phyloP scores from a whole-genome alignment of 345 rosid genomes.

The Schrenkiella parvula region DNA sequence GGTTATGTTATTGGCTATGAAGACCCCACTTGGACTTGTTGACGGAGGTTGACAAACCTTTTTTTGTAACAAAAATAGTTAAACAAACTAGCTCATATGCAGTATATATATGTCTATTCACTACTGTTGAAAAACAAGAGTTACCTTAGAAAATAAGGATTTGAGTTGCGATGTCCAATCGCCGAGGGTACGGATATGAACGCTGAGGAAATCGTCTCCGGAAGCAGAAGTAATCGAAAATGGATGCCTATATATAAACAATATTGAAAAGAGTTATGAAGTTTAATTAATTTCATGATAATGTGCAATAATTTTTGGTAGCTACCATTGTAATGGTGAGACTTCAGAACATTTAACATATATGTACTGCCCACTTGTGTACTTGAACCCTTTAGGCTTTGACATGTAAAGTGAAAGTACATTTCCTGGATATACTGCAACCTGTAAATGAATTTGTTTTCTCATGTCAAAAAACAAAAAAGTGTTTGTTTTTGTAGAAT shows the following conservation, averaged over 20 bases:
- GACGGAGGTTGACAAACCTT: conserved; percentile 65
- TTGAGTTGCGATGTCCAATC: conserved; percentile 84
- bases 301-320: neutral
- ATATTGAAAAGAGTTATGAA: neutral
- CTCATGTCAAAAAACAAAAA: neutral
- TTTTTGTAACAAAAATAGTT: neutral
- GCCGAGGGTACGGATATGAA: conserved; percentile 65
- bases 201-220: conserved; percentile 56
- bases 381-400: conserved; percentile 72
- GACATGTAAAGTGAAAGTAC: conserved; percentile 70
- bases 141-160: conserved; percentile 52
- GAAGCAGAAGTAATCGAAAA: conserved; percentile 72
- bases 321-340: conserved; percentile 77
- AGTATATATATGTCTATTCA: too few relatives aligned
- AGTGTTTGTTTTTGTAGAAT: neutral
- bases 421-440: conserved; percentile 79
- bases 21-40: conserved; percentile 51
- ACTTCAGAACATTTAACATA: conserved; percentile 71
- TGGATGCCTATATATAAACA: conserved; percentile 50
- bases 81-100: too few relatives aligned
- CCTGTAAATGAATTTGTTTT: conserved; percentile 36
- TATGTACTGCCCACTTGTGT: conserved; percentile 83
- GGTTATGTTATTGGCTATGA: conserved; percentile 43
- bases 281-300: neutral
- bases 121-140: neutral